phyloP scores from a whole-genome alignment of 768 basidiomycete species.

The Serendipita sp. region DNA sequence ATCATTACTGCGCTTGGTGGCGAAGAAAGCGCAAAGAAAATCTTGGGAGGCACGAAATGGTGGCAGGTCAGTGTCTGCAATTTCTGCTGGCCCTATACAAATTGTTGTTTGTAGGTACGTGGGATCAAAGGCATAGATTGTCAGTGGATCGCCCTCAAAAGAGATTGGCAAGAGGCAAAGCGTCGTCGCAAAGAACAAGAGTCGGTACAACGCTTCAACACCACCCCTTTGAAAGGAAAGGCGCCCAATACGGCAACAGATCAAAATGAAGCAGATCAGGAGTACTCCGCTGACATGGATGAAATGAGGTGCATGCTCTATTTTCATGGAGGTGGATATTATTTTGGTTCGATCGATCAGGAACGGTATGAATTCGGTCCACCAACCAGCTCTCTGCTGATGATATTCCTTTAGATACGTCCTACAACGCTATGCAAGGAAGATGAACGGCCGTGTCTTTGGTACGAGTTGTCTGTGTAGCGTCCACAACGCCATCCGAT shows the following conservation, averaged over 20 bases:
- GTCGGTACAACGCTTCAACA: background rate
- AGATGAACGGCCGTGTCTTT: constrained; percentile 83
- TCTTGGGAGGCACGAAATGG: constrained; percentile 88
- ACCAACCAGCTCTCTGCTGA: constrained; percentile 44
- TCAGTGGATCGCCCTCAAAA: constrained; percentile 70
- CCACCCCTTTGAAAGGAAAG: constrained; percentile 1
- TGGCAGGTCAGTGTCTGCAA: constrained; percentile 55
- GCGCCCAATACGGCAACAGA: constrained; percentile 9
- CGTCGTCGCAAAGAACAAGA: constrained; percentile 13
- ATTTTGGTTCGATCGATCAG: constrained; percentile 71
- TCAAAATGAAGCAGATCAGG: constrained; percentile 15
- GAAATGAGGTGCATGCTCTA: constrained; percentile 74
- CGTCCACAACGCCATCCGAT: background rate
- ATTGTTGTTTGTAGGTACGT: constrained; percentile 1
- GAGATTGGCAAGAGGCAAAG: constrained; percentile 61
- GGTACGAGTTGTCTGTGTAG: constrained; percentile 39
- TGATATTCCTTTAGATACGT: background rate
- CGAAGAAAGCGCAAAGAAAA: constrained; percentile 41
- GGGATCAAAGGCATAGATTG: constrained; percentile 44
- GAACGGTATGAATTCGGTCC: constrained; percentile 17
- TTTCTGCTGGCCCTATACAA: constrained; percentile 16
- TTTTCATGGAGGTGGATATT: constrained; percentile 65
- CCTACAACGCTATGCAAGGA: constrained; percentile 58
- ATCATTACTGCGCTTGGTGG: constrained; percentile 73
- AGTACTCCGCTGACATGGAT: constrained; percentile 57